phyloP scores from a whole-genome alignment of 2,329 filamentous ascomycete species.

The Thielaviopsis musarum region DNA sequence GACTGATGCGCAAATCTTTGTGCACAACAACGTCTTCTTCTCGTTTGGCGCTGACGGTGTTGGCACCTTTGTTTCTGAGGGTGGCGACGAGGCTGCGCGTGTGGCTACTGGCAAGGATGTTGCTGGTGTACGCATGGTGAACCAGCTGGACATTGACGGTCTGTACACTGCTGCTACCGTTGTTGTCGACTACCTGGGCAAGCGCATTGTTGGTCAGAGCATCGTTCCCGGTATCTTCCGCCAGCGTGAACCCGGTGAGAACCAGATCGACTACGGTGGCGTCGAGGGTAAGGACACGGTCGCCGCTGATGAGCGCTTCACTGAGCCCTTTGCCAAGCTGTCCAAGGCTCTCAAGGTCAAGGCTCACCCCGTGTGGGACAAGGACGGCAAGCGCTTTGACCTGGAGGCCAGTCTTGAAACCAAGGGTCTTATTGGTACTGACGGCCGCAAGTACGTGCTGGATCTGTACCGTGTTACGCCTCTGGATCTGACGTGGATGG shows the following conservation, averaged over 20 bases:
- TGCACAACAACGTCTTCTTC: conserved; percentile 99
- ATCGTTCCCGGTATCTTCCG: conserved; percentile 99
- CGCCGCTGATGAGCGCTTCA: conserved; percentile 76
- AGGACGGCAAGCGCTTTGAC: conserved; percentile 77
- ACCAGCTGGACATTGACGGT: conserved; percentile 89
- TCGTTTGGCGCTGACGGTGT: conserved; percentile 96
- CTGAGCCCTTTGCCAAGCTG: conserved; percentile 69
- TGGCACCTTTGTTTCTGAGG: conserved; percentile 89
- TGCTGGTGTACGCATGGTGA: conserved; percentile 81
- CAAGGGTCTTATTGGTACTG: conserved; percentile 91
- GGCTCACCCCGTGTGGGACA: conserved; percentile 94
- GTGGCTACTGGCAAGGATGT: conserved; percentile 96
- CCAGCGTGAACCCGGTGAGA: conserved; percentile 90
- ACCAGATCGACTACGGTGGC: conserved; percentile 96
- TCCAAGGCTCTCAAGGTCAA: conserved; percentile 85
- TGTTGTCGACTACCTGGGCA: conserved; percentile 91
- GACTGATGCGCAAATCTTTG: conserved; percentile 89
- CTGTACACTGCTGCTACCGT: conserved; percentile 93
- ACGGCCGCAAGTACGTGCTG: conserved; percentile 92
- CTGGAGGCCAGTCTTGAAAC: conserved; percentile 94
- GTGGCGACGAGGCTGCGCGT: conserved; percentile 87
- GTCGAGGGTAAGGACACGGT: conserved; percentile 95
- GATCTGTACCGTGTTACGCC: conserved; percentile 92
- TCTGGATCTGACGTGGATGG: conserved; percentile 78
- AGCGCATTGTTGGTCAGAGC: conserved; percentile 91